These are phyloP conservation scores for Mimosa pudica DNA, from an alignment of 306 rosid species.

Conservation along the genomic window DNA sequence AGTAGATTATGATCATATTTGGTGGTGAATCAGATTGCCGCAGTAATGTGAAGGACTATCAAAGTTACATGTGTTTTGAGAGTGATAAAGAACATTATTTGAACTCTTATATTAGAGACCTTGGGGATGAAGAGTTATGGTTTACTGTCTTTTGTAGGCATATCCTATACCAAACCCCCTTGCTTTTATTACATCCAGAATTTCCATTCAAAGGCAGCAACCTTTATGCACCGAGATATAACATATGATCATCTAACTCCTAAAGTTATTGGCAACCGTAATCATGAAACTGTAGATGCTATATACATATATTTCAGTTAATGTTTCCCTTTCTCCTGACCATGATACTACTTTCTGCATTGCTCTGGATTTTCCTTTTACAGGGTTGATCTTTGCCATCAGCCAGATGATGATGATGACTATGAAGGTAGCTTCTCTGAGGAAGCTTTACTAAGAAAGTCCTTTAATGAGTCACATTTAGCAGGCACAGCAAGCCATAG, in stretches of 20 bases:
- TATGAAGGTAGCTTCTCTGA: conserved; percentile 68
- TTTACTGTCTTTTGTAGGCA: conserved; percentile 1
- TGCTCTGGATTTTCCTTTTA: conserved; percentile 31
- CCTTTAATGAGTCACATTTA: conserved; percentile 46
- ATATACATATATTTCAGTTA: conserved; percentile 20
- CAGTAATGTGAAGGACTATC: conserved; percentile 3
- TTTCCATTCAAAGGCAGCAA: neutral
- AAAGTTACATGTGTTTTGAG: conserved; percentile 28
- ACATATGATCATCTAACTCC: conserved; percentile 22
- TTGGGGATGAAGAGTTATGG: conserved; percentile 11
- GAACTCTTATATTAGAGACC: conserved; percentile 18
- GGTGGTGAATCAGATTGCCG: conserved; percentile 3
- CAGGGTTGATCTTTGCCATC: conserved; percentile 99
- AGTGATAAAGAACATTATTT: conserved; percentile 16
- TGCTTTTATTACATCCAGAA: neutral
- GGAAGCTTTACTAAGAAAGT: conserved; percentile 68
- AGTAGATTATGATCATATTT: conserved; percentile 5
- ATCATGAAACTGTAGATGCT: conserved; percentile 14
- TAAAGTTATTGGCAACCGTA: conserved; percentile 19
- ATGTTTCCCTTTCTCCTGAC: conserved; percentile 29
- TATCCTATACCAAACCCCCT: conserved; percentile 5
- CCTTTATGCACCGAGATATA: neutral
- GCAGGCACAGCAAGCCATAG: conserved; percentile 53
- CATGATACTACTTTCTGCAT: conserved; percentile 36
- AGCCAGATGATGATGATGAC: conserved; percentile 86